phyloP scores from a whole-genome alignment of 148 eudicot genomes.

The Rhododendron vialii region DNA sequence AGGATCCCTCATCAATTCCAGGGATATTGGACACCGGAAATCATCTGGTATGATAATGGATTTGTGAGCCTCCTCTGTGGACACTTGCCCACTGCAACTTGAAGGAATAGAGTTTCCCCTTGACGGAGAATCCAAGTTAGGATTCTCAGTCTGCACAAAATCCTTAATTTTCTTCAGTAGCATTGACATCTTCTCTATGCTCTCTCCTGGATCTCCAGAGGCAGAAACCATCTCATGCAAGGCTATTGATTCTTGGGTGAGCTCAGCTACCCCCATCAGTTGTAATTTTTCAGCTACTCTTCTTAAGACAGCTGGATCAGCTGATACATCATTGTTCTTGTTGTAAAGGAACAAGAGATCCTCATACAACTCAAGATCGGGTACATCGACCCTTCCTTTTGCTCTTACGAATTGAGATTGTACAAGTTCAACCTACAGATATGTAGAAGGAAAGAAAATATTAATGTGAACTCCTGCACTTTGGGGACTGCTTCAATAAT shows the following conservation, averaged over 20 bases:
- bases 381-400: constrained; percentile 69
- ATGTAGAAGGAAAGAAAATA: not conserved
- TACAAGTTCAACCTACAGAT: constrained; percentile 85
- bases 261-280: constrained; percentile 63
- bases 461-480: not conserved
- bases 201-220: constrained; percentile 78
- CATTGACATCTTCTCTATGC: constrained; percentile 92
- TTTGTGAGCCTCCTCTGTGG: constrained; percentile 43
- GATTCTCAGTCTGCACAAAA: constrained; percentile 80
- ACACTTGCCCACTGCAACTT: constrained; percentile 40
- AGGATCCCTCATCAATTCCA: constrained; percentile 93
- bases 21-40: constrained; percentile 90
- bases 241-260: constrained; percentile 89
- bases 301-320: constrained; percentile 50
- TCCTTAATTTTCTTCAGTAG: constrained; percentile 81
- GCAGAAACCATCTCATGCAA: constrained; percentile 80
- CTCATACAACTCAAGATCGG: constrained; percentile 64
- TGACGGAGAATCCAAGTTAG: constrained; percentile 40
- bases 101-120: constrained; percentile 38
- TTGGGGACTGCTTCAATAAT: not conserved
- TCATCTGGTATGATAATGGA: constrained; percentile 72
- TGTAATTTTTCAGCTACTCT: constrained; percentile 73
- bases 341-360: constrained; percentile 60
- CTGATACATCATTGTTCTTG: constrained; percentile 36
- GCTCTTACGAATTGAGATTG: constrained; percentile 85